These are phyloP conservation scores for Rhytidhysteron rufulum DNA, from an alignment of 2,329 filamentous ascomycete species.

Conservation along the genomic window DNA sequence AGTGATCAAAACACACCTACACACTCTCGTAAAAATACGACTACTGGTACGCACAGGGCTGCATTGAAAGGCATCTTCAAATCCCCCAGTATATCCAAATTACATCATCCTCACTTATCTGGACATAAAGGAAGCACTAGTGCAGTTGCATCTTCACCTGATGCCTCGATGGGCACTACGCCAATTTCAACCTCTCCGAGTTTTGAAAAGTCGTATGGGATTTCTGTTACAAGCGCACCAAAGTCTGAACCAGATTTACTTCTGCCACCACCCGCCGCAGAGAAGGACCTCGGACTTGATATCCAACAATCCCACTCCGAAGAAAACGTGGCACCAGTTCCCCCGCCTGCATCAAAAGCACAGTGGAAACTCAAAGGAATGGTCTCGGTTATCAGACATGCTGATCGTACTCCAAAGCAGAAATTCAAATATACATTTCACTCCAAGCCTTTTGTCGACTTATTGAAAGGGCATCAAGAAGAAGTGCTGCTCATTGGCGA, in stretches of 20 bases:
- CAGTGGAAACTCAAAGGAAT: constrained; percentile 98
- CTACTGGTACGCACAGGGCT: constrained; percentile 35
- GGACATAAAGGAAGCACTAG: constrained; percentile 25
- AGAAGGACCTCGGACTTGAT: constrained; percentile 20
- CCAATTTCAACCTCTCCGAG: constrained; percentile 43
- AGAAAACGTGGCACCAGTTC: constrained; percentile 33
- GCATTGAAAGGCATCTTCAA: constrained; percentile 58
- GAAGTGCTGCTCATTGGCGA: constrained; percentile 93
- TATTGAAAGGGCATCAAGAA: constrained; percentile 92
- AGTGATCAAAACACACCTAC: constrained; percentile 1
- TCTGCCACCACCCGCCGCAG: constrained; percentile 21
- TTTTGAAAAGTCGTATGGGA: constrained; percentile 34
- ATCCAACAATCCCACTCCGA: constrained; percentile 26
- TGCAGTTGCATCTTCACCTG: constrained; percentile 42
- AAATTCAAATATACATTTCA: constrained; percentile 99
- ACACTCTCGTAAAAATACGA: constrained; percentile 30
- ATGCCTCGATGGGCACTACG: constrained; percentile 38
- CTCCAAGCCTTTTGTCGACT: constrained; percentile 89
- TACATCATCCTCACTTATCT: constrained; percentile 45
- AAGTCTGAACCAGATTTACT: constrained; percentile 31
- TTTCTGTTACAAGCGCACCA: constrained; percentile 16
- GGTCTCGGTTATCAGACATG: constrained; percentile 92
- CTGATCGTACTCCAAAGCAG: constrained; percentile 95
- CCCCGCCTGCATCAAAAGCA: constrained; percentile 66
- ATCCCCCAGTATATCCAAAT: constrained; percentile 61